phyloP scores from a whole-genome alignment of 345 rosid genomes.

The Conringia planisiliqua region DNA sequence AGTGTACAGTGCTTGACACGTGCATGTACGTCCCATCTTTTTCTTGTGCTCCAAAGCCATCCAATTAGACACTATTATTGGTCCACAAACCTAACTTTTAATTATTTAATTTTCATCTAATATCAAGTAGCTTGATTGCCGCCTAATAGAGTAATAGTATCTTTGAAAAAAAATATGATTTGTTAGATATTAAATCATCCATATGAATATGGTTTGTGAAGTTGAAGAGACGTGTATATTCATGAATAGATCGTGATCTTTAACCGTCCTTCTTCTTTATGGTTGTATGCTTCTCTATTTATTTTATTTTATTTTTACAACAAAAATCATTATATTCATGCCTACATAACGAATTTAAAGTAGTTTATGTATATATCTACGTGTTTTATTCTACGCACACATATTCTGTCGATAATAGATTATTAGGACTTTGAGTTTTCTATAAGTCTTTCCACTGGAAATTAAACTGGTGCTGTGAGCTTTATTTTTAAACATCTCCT shows the following conservation, averaged over 20 bases:
- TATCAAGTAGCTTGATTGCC: slow-evolving; percentile 11
- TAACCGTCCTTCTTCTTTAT: slow-evolving; percentile 13
- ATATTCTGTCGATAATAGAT: background rate
- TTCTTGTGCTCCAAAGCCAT: slow-evolving; percentile 8
- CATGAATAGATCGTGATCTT: slow-evolving; percentile 27
- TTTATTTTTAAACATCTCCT: background rate
- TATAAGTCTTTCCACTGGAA: background rate
- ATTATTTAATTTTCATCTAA: background rate
- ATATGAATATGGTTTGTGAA: slow-evolving; percentile 4
- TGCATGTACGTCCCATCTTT: background rate
- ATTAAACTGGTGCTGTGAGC: background rate
- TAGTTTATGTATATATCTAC: background rate
- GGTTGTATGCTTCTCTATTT: background rate
- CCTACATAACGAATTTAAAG: background rate
- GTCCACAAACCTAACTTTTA: slow-evolving; percentile 6
- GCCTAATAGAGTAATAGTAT: slow-evolving; percentile 1
- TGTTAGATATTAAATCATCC: slow-evolving; percentile 13
- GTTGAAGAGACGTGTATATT: slow-evolving; percentile 13
- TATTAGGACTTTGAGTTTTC: slow-evolving; percentile 1
- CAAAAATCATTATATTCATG: too few species aligned
- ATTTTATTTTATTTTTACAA: too few species aligned
- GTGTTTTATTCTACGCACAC: slow-evolving; percentile 2
- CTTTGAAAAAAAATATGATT: slow-evolving; percentile 8
- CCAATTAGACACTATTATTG: slow-evolving; percentile 8
- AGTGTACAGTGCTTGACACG: background rate